Evolutionary conservation across 176 grass and related monocot species (phyloP).

Genomic region (Oryza longistaminata): DNA sequence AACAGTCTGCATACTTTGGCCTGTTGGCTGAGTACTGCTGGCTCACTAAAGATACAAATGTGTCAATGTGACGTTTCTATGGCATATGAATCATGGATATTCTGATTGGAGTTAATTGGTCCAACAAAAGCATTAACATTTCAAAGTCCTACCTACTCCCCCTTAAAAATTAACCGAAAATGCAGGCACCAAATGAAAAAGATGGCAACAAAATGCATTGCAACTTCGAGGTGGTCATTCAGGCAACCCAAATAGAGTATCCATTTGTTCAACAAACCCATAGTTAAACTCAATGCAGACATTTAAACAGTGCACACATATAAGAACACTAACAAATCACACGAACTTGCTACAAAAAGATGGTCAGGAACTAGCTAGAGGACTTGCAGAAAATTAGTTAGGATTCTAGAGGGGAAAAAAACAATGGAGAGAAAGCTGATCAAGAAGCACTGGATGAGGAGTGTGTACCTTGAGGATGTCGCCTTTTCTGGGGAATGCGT

Average conservation of each 20-base stretch:
- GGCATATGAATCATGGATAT: not conserved
- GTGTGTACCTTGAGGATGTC: slow-evolving; percentile 26
- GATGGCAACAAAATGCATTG: not conserved
- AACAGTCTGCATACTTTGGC: not conserved
- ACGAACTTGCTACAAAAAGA: not conserved
- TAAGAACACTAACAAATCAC: not conserved
- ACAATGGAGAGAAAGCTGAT: not conserved
- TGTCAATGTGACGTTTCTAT: not conserved
- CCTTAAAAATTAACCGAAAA: not conserved
- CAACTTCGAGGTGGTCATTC: not conserved
- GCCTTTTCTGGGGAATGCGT: not conserved
- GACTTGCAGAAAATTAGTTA: not conserved
- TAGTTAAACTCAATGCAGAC: not conserved
- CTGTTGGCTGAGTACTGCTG: not conserved
- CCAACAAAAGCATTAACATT: not conserved
- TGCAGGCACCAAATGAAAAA: not conserved
- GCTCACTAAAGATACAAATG: not conserved
- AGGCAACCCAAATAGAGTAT: slow-evolving; percentile 1
- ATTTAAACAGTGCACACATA: not conserved
- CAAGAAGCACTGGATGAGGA: not conserved
- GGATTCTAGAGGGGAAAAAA: not conserved
- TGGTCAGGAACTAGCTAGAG: not conserved
- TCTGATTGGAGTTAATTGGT: not conserved
- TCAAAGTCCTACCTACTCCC: not conserved
- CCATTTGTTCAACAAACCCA: not conserved